Evolutionary conservation across 495 filamentous ascomycete species (phyloP), one percentile per base, ranked within the genome.

Genomic region (Tuber borchii): DNA sequence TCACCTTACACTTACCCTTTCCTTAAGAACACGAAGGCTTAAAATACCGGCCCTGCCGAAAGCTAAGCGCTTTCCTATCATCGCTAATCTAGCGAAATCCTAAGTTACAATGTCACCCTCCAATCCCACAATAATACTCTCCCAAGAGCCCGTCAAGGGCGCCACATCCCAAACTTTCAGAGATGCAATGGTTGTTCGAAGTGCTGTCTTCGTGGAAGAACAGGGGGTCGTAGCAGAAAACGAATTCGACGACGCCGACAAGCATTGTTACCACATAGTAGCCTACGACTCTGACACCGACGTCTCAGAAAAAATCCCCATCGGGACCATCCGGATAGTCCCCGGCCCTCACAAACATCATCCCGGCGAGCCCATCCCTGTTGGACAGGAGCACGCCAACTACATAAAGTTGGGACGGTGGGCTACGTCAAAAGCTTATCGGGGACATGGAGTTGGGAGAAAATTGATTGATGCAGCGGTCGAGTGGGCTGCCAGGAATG

Each of bases 181-280:
- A 73, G 92, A 94, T 80, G 92, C 93, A 77, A 92, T 97, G 89
- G 80, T 84, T 39, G 88, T 98, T 71, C 91, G 95, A 72, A 86
- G 90, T 74, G 82, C 84, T 45, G 94, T 97, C 78, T 97, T 93
- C 83, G 88, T 94, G 20, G 74, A 87, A 34, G 94, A 97, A 83
- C 94, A 97, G 79, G 78, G 85, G 17, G 88, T 92, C 42, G 87
- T 91, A 0, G 83, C 89, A 0, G 88, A 88, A 3, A 87, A 87
- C 79, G 95, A 98, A 80, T 86, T 92, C 80, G 95, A 98, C 85
- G 84, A 84, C 3, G 93, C 97, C 83, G 95, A 98, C 83, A 31
- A 85, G 2, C 88, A 92, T 12, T 90, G 88, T 76, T 93, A 89
- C 85, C 94, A 97, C 83, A 97, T 92, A 91, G 88, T 97, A 43